These are phyloP conservation scores for Cryptococcus wingfieldii DNA, from an alignment of 1,284 basidiomycete genomes.

Conservation along the genomic window DNA sequence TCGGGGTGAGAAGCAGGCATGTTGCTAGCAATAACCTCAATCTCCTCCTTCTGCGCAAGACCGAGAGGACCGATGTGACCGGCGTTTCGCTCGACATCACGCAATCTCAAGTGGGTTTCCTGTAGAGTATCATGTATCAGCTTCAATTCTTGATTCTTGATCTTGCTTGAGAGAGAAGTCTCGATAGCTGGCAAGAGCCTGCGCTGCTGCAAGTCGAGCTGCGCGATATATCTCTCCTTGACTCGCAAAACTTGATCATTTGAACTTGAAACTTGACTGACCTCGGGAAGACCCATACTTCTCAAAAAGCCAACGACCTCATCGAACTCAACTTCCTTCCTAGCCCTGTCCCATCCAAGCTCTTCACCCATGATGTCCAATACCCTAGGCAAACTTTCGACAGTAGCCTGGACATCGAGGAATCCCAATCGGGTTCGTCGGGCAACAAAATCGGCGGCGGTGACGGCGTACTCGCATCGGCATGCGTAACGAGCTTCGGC, in stretches of 20 bases:
- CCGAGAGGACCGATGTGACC: slow-evolving; percentile 33
- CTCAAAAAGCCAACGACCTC: slow-evolving; percentile 62
- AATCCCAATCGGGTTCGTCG: slow-evolving; percentile 88
- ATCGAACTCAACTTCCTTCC: slow-evolving; percentile 60
- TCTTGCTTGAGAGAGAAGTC: background rate
- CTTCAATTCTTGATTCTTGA: background rate
- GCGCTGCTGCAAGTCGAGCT: slow-evolving; percentile 1
- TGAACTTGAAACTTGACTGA: slow-evolving; percentile 31
- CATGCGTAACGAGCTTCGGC: slow-evolving; percentile 90
- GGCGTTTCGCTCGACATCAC: slow-evolving; percentile 35
- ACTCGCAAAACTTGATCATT: no score
- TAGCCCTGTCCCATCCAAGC: slow-evolving; percentile 65
- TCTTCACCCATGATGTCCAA: slow-evolving; percentile 89
- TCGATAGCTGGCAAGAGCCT: background rate
- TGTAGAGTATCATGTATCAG: slow-evolving; percentile 8
- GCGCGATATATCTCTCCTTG: no score
- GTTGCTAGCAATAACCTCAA: slow-evolving; percentile 8
- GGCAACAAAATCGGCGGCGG: slow-evolving; percentile 85
- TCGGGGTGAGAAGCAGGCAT: no score
- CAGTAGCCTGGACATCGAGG: slow-evolving; percentile 82
- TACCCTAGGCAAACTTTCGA: slow-evolving; percentile 77
- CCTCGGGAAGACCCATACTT: slow-evolving; percentile 68
- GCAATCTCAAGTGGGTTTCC: slow-evolving; percentile 39
- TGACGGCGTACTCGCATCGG: slow-evolving; percentile 85
- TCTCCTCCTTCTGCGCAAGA: slow-evolving; percentile 41